phyloP scores from a whole-genome alignment of 1,284 basidiomycete species.

The Tilletia setariae region DNA sequence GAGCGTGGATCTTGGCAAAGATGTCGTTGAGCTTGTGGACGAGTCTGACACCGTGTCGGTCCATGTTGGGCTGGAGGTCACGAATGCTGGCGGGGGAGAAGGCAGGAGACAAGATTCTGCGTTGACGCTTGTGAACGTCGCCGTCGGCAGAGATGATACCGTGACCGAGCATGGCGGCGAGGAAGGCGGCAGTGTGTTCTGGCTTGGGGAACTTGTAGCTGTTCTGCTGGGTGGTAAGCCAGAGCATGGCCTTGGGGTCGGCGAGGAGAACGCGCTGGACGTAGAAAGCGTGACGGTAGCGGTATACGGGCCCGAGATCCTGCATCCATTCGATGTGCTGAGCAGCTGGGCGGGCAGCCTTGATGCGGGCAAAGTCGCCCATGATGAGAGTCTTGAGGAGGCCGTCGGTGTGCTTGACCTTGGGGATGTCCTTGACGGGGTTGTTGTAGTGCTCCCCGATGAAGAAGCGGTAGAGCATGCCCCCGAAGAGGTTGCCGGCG shows the following conservation, averaged over 20 bases:
- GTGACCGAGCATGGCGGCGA: slow-evolving; percentile 43
- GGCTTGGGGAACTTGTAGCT: slow-evolving; percentile 48
- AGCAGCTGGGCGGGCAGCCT: slow-evolving; percentile 7
- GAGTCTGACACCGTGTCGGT: slow-evolving; percentile 28
- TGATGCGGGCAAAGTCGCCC: slow-evolving; percentile 17
- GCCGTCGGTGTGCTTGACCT: slow-evolving; percentile 8
- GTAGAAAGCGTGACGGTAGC: slow-evolving; percentile 40
- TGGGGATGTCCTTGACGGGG: slow-evolving; percentile 13
- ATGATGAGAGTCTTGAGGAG: slow-evolving; percentile 16
- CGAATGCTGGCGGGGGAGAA: slow-evolving; percentile 40
- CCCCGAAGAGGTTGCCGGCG: slow-evolving; percentile 2
- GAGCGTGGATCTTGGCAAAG: not conserved
- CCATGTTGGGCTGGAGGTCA: slow-evolving; percentile 40
- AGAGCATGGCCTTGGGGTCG: slow-evolving; percentile 43
- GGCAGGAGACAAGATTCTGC: slow-evolving; percentile 46
- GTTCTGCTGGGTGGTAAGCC: slow-evolving; percentile 30
- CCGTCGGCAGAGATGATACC: slow-evolving; percentile 47
- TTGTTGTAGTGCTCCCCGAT: slow-evolving; percentile 17
- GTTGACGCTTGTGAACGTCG: slow-evolving; percentile 41
- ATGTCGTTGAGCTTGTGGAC: slow-evolving; percentile 22
- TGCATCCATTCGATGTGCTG: slow-evolving; percentile 17
- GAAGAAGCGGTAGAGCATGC: slow-evolving; percentile 12
- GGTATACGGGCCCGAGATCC: slow-evolving; percentile 11
- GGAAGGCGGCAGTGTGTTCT: slow-evolving; percentile 22
- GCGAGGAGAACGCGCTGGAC: slow-evolving; percentile 41